Percentiles rank a stretch among this genome's conserved stretches.
These are phyloP conservation scores for Colletotrichum eremochloae DNA, from an alignment of 2,329 filamentous ascomycete genomes.

Conservation along the genomic window DNA sequence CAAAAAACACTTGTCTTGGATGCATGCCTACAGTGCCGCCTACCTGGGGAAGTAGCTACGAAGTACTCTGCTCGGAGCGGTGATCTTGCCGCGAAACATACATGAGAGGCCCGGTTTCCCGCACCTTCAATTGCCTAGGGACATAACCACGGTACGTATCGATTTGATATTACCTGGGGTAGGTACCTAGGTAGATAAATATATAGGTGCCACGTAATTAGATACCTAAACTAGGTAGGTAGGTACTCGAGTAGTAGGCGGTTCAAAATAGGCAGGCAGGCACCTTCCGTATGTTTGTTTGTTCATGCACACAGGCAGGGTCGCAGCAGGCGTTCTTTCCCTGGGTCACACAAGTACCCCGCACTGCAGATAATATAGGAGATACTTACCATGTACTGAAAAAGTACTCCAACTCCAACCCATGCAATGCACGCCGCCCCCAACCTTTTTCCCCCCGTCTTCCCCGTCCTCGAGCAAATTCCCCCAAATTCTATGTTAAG, in stretches of 20 bases:
- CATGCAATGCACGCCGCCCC: not conserved
- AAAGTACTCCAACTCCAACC: not conserved
- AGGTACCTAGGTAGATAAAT: no score
- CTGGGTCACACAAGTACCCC: not conserved
- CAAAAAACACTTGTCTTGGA: not conserved
- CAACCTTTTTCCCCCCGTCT: constrained; percentile 6
- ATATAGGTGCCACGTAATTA: no score
- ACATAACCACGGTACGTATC: not conserved
- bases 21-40: no score
- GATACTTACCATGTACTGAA: not conserved
- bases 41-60: no score
- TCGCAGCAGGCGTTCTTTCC: not conserved
- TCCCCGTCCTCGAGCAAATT: not conserved
- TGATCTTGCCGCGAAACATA: not conserved
- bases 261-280: not conserved
- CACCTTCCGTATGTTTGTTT: not conserved
- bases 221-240: no score
- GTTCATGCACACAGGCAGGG: not conserved
- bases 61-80: not conserved
- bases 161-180: not conserved
- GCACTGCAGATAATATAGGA: not conserved
- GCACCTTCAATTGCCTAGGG: not conserved
- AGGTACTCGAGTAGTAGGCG: no score
- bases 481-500: not conserved
- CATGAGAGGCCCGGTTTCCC: not conserved